Evolutionary conservation across 1,284 basidiomycete genomes (phyloP), one percentile per base, ranked within the genome.

Genomic region (Cryptococcus hybrid): DNA sequence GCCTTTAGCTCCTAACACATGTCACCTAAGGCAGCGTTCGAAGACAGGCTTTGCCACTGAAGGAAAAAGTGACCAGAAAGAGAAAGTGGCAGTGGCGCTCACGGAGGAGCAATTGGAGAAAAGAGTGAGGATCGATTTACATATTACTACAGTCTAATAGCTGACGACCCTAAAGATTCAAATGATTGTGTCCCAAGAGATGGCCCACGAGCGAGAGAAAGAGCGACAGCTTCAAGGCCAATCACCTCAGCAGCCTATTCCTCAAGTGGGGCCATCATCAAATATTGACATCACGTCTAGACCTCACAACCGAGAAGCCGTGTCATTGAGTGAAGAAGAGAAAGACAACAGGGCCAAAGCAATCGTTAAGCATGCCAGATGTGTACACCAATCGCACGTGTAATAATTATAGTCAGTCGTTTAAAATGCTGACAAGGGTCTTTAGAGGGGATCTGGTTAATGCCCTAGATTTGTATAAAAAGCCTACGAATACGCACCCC

Each of bases 381-480:
- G 54, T 24, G 40, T 54, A 37, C 66, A 68, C 12, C 59, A 65
- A 39, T 54, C 49, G 66, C 65, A 24, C 48, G 63, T 55, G 40
- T 42, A 42, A 42, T 18, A 12, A 12, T 37, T 13, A 11, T 40
- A 2, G 7, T 1, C 39, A 18, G 37, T 43, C 4, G 15, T 8
- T 51, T 5, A 5, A 55, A 50, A n/a, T 7, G 13, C 6, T 39
- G 12, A n/a, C 13, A 9, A 8, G n/a, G 4, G 6, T 18, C 1
- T 15, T 15, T 7, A 68, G 66, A 3, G 61, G 55, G 3, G 60
- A 66, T 42, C 50, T 65, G 2, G 52, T 54, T 15, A 40, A 52
- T 24, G 65, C 67, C 5, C 47, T 68, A 35, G 51, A 57, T 7
- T 59, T 66, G 13, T 68, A 68, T 52, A 52, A 55, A 9, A 66